Base-by-base conservation (phyloP, 2,329 filamentous ascomycete genomes). In the Fusarium cyanostomum region DNA sequence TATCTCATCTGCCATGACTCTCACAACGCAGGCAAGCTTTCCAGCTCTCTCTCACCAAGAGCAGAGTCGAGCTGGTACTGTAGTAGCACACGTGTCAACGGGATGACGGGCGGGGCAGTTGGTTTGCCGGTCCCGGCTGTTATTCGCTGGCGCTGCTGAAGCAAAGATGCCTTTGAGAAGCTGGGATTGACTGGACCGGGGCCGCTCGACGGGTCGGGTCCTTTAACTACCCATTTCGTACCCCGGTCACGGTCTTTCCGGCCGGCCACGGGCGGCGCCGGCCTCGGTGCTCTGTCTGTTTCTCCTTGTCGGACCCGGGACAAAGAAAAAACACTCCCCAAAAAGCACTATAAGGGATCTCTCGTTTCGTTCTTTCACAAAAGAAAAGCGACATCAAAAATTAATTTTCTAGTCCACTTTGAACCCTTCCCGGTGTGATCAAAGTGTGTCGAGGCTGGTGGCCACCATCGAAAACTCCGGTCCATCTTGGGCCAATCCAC, bases 201-300 rank as follows among this genome's bases (percentile, higher is more conserved):
- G 57, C 62, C 57, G 62, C 48, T 51, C 44, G 46, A 53, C 12
- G 57, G 64, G 64, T 58, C 64, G 61, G 50, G 39, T 56, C 62
- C 52, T 55, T 56, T 56, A n/a, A n/a, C n/a, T n/a, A 55, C 64
- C 35, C 54, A 64, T 66, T 65, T 31, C 21, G 43, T 52, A 31
- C 39, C 31, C 57, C 61, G 37, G 28, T 39, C 18, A 26, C 44
- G 58, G 46, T 39, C 52, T 42, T 16, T 53, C 43, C 46, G 56
- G 59, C 34, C 42, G 58, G 37, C n/a, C 13, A 39, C 37, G 37
- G 44, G 31, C 44, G 45, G 56, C 37, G 45, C 46, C 52, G 49
- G 52, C 37, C 43, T 65, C 62, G 62, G 62, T 48, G 26, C 43
- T 42, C 31, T 15, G 27, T 28, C 31, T 33, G 15, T 33, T 15